Percentiles rank a stretch among this genome's conserved stretches.
Evolutionary conservation across 129 eudicot species (phyloP).

Genomic region (Artemisia argyi): DNA sequence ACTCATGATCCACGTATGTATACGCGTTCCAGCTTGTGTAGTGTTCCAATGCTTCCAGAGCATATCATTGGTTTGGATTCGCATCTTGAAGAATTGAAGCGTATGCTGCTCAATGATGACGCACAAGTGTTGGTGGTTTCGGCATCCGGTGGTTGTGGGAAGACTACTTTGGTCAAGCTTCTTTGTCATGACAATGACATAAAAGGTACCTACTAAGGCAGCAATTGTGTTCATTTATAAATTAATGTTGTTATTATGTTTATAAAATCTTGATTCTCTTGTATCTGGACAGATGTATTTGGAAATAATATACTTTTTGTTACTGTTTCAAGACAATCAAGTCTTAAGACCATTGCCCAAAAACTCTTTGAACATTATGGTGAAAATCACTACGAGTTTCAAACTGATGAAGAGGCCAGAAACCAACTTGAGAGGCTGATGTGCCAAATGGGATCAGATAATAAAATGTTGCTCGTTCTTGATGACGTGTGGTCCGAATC

Average conservation of each 20-base stretch:
- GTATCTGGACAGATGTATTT: constrained; percentile 25
- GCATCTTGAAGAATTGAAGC: constrained; percentile 21
- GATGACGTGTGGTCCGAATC: constrained; percentile 50
- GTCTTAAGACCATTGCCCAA: constrained; percentile 28
- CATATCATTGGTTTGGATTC: constrained; percentile 10
- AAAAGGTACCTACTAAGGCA: constrained; percentile 17
- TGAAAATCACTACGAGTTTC: constrained; percentile 19
- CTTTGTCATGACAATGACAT: constrained; percentile 28
- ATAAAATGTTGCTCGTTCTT: constrained; percentile 35
- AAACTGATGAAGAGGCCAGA: constrained; percentile 43
- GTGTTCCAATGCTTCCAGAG: constrained; percentile 1
- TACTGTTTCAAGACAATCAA: constrained; percentile 31
- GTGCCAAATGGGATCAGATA: constrained; percentile 20
- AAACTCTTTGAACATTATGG: constrained; percentile 23
- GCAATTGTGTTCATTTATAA: too few species aligned
- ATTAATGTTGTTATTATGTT: too few species aligned
- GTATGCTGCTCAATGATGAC: constrained; percentile 1
- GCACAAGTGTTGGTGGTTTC: constrained; percentile 24
- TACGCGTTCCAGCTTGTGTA: constrained; percentile 2
- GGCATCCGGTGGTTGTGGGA: constrained; percentile 26
- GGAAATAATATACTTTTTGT: constrained; percentile 39
- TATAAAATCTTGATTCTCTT: too few species aligned
- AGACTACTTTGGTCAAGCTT: constrained; percentile 30
- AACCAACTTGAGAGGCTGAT: constrained; percentile 36
- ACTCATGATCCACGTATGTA: not conserved